Base-by-base conservation (phyloP, 2,329 filamentous ascomycete species). In the Dothistroma pini region DNA sequence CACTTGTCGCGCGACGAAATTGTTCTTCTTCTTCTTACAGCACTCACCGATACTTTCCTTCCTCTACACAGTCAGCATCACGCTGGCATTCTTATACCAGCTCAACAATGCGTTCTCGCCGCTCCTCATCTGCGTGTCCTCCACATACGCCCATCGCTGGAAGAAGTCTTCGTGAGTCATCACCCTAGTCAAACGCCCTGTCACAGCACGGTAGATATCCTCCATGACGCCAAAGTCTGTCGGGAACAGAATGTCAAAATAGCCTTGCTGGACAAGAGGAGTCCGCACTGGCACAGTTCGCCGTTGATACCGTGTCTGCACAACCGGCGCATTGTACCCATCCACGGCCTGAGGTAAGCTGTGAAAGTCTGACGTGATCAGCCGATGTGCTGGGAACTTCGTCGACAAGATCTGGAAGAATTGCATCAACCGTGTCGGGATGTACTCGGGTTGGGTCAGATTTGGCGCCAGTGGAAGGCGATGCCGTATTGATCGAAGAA, bases 191-290 rank as follows among this genome's bases (percentile, higher is more conserved):
- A 97, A 81, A 74, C 96, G 95, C 34, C 93, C 93, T 0, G 95
- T 99, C 69, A 97, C 86, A 63, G 91, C 91, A 59, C 91, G 88
- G 78, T 99, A 99, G 69, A 97, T 86, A 70, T 91, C 87, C 76
- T 97, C 92, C 77, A 95, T 89, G 67, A 96, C 88, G 64, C 85
- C 83, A 74, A 99, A 99, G 76, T 99, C 89, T 11, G 95, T 99
- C 0, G 95, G 95, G 79, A 99, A 99, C 73, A 99, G 87, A 70
- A 99, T 97, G 74, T 99, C 96, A 74, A 99, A 99, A 77, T 96
- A 97, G 51, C 95, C 96, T 79, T 99, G 96, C 75, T 97, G 93
- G 80, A 96, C 95, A 74, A 96, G 84, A 57, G 93, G 92, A 4
- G 95, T 99, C 4, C 86, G 84, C 14, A 99, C 95, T 47, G 93